phyloP scores from a whole-genome alignment of 2,329 filamentous ascomycete genomes.

The Cladophialophora chaetospira region DNA sequence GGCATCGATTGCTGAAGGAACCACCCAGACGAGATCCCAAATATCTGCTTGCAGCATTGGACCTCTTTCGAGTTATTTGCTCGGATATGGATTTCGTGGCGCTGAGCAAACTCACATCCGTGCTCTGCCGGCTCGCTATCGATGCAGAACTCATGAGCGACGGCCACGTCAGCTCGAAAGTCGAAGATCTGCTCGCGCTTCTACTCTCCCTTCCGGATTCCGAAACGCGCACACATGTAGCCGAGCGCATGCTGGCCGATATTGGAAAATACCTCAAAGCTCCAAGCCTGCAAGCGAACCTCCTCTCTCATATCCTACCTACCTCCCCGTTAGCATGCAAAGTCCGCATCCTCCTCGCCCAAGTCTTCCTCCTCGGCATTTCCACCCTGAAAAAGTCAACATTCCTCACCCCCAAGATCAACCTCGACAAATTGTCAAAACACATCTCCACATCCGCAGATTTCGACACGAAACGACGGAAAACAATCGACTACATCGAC shows the following conservation, averaged over 20 bases:
- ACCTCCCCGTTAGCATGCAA: constrained; percentile 40
- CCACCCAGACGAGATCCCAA: constrained; percentile 17
- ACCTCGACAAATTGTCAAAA: constrained; percentile 24
- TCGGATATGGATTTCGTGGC: constrained; percentile 31
- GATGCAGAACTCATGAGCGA: constrained; percentile 30
- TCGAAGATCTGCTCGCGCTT: constrained; percentile 24
- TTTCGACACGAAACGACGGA: constrained; percentile 25
- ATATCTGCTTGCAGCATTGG: constrained; percentile 26
- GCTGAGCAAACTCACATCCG: constrained; percentile 29
- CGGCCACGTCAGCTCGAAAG: constrained; percentile 15
- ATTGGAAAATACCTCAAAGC: constrained; percentile 37
- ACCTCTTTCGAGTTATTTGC: constrained; percentile 24
- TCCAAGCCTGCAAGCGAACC: constrained; percentile 42
- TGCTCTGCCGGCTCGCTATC: constrained; percentile 27
- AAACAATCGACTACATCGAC: constrained; percentile 61
- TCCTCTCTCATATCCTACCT: constrained; percentile 45
- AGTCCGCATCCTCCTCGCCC: constrained; percentile 45
- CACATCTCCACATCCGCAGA: constrained; percentile 27
- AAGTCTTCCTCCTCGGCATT: constrained; percentile 30
- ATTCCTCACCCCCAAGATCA: constrained; percentile 1
- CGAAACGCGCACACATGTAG: constrained; percentile 20
- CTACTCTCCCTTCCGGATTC: constrained; percentile 24
- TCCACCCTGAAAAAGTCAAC: neutral
- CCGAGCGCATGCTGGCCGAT: constrained; percentile 28
- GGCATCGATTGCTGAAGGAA: constrained; percentile 14